Base-by-base conservation (phyloP, 495 filamentous ascomycete species). In the Chaetomium cochliodes region DNA sequence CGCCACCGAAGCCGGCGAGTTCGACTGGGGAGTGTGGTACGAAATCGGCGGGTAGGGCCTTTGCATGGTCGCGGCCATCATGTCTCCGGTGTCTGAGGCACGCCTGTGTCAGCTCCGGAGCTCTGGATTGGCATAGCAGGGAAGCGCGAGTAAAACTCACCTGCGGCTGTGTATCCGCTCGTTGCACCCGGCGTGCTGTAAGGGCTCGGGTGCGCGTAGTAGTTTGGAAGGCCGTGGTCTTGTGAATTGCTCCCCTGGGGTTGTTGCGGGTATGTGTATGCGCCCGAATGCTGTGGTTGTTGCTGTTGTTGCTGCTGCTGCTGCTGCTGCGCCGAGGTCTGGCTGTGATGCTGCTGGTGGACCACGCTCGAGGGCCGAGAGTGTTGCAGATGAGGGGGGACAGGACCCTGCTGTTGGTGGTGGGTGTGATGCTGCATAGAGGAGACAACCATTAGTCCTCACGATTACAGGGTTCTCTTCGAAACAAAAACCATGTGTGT, bases 1-100 rank as follows among this genome's bases (percentile, higher is more conserved):
- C 60, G 93, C 89, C 65, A 97, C 92, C 62, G 94, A 97, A n/a
- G 91, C 90, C 42, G 94, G 94, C 25, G 94, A 97, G 76, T 92
- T 96, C 28, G 92, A 96, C 79, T 97, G 92, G 18, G 93, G 92
- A 3, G 93, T 96, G 72, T 97, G 92, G 72, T 98, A 97, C 7
- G 78, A 79, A 65, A 97, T 97, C 30, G 93, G 91, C 26, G 93
- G 93, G 67, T 93, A 97, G 50, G 86, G 84, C 73, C 87, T 85
- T 73, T 89, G 89, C 87, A 97, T 93, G 67, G 93, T 87, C 58
- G 93, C 86, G 65, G 94, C 93, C 94, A 98, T 98, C 79, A 93
- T 88, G 67, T 97, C 93, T 77, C 90, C 85, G 56, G 85, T 89
- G 73, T 92, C 90, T 97, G 72, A 60, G 39, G 60, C 5, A 63